Percentiles rank a stretch among this genome's conserved stretches.
Conservation (phyloP, 495 filamentous ascomycete genomes). For the Hypoxylon crocopeplum region DNA sequence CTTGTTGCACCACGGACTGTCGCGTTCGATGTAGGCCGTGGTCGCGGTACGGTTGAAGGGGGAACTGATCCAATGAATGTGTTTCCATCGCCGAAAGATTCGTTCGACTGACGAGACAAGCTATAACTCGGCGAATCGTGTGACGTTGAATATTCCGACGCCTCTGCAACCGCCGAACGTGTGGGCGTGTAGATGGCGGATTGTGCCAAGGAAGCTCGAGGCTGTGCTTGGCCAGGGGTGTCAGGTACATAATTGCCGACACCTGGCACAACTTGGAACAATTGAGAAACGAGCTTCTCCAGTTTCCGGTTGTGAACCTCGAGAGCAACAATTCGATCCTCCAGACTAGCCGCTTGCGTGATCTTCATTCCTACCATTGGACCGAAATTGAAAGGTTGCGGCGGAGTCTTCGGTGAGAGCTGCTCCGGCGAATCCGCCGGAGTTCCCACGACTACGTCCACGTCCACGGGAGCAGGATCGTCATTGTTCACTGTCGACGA, state of each 20-base stretch:
- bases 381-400: constrained; percentile 61
- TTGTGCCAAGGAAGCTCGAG: constrained; percentile 27
- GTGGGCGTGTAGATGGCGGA: constrained; percentile 39
- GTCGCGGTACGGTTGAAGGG: constrained; percentile 41
- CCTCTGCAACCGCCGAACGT: constrained; percentile 18
- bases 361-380: constrained; percentile 57
- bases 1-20: constrained; percentile 52
- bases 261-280: constrained; percentile 50
- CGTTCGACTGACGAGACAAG: constrained; percentile 45
- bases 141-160: constrained; percentile 33
- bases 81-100: constrained; percentile 52
- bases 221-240: constrained; percentile 24
- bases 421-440: constrained; percentile 44
- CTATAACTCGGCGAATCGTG: constrained; percentile 39
- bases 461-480: constrained; percentile 40
- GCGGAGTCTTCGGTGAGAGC: constrained; percentile 46
- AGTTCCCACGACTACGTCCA: constrained; percentile 38
- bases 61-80: constrained; percentile 47
- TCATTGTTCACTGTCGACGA: constrained; percentile 54
- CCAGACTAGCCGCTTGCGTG: constrained; percentile 58
- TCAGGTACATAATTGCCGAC: constrained; percentile 40
- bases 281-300: constrained; percentile 53
- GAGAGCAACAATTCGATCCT: constrained; percentile 53
- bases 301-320: constrained; percentile 56
- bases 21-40: constrained; percentile 47